A percentile compares a stretch with the other conserved stretches of the same genome.
Conservation (phyloP, 768 basidiomycete species). For the Trametes villosa region DNA sequence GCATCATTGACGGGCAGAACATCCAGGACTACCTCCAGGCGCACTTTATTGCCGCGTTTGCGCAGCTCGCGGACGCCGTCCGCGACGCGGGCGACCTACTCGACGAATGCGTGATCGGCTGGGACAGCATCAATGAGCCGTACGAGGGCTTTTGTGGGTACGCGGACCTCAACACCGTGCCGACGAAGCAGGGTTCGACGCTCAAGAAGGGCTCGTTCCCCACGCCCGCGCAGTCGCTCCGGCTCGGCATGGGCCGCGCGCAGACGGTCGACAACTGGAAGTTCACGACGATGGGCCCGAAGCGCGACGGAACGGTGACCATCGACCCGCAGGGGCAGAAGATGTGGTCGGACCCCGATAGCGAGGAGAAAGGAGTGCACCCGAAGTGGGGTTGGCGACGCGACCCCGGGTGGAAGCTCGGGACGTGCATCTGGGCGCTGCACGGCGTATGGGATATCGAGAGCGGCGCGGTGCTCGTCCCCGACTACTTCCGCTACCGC, state of each 20-base stretch:
- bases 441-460: slow-evolving; percentile 89
- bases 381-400: slow-evolving; percentile 86
- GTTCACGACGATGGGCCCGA: slow-evolving; percentile 81
- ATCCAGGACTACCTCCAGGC: slow-evolving; percentile 88
- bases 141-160: slow-evolving; percentile 81
- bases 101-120: slow-evolving; percentile 91
- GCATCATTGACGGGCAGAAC: slow-evolving; percentile 87
- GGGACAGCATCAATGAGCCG: slow-evolving; percentile 97
- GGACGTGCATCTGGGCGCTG: slow-evolving; percentile 83
- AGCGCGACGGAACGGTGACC: slow-evolving; percentile 69
- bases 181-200: slow-evolving; percentile 67
- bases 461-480: slow-evolving; percentile 64
- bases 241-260: slow-evolving; percentile 85
- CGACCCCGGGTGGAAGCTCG: slow-evolving; percentile 70
- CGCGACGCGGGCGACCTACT: slow-evolving; percentile 73
- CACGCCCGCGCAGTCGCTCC: slow-evolving; percentile 80
- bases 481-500: slow-evolving; percentile 69
- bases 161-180: slow-evolving; percentile 66
- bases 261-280: slow-evolving; percentile 83
- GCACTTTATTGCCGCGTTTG: slow-evolving; percentile 78
- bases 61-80: slow-evolving; percentile 75
- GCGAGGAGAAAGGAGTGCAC: slow-evolving; percentile 56
- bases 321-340: slow-evolving; percentile 84
- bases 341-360: slow-evolving; percentile 72
- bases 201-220: slow-evolving; percentile 89